phyloP scores from a whole-genome alignment of 2,329 filamentous ascomycete genomes.

The Pyrenophora tritici-repentis region DNA sequence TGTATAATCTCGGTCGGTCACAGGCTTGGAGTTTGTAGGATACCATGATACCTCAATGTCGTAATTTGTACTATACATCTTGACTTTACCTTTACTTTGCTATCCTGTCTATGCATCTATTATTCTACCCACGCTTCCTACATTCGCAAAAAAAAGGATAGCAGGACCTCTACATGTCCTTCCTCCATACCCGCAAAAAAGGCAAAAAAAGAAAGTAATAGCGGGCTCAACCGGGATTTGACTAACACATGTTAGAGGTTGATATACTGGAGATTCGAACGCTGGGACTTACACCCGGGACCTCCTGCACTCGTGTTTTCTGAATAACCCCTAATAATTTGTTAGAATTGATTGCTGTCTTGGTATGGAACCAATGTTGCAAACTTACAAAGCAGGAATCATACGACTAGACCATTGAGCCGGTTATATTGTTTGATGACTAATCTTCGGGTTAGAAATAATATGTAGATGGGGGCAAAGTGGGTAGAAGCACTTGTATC shows the following conservation, averaged over 20 bases:
- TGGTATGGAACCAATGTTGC: neutral
- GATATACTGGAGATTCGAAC: neutral
- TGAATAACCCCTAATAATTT: neutral
- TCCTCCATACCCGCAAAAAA: no score
- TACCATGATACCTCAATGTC: constrained; percentile 1
- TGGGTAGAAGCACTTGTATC: no score
- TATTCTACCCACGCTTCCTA: neutral
- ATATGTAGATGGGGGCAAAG: neutral
- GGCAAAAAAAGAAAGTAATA: neutral
- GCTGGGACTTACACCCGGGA: constrained; percentile 22
- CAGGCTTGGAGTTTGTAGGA: neutral
- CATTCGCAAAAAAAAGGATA: neutral
- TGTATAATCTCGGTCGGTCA: neutral
- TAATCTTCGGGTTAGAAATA: neutral
- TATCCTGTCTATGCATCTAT: no score
- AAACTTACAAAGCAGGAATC: constrained; percentile 34
- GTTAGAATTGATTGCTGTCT: neutral
- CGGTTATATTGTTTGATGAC: constrained; percentile 15
- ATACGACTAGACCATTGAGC: constrained; percentile 38
- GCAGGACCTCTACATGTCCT: no score
- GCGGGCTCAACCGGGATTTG: constrained; percentile 19
- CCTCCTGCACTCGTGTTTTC: constrained; percentile 24
- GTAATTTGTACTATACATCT: neutral
- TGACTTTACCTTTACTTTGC: no score
- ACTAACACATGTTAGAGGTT: constrained; percentile 1